Percentiles rank a stretch among this genome's conserved stretches.
These are phyloP conservation scores for Solanum chmielewskii DNA, from an alignment of 257 asterid genomes.

Conservation along the genomic window DNA sequence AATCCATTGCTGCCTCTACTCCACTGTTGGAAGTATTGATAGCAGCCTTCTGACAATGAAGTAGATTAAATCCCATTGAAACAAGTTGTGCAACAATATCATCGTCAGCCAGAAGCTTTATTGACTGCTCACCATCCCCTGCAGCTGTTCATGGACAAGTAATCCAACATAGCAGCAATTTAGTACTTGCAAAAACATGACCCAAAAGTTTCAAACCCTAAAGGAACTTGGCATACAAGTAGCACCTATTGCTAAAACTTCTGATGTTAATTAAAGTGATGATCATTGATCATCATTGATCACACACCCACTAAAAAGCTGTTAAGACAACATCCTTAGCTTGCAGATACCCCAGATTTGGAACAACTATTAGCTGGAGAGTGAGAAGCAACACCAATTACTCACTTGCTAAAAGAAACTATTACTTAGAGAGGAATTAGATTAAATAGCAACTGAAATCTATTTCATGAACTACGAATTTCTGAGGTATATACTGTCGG, in stretches of 20 bases:
- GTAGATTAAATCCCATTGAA: conserved; percentile 76
- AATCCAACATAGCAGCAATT: background rate
- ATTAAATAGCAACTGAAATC: background rate
- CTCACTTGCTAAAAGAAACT: background rate
- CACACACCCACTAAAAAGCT: background rate
- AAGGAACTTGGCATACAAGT: background rate
- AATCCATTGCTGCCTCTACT: conserved; percentile 77
- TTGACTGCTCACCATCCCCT: conserved; percentile 19
- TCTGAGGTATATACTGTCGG: background rate
- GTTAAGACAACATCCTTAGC: background rate
- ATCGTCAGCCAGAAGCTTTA: conserved; percentile 34
- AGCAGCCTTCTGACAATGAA: conserved; percentile 90
- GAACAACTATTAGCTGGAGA: background rate
- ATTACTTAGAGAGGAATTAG: background rate
- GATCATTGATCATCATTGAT: background rate
- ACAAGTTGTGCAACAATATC: conserved; percentile 69
- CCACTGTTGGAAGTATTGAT: conserved; percentile 73
- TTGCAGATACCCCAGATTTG: background rate
- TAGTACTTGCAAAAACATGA: background rate
- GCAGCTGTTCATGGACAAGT: conserved; percentile 29
- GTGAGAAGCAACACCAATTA: background rate
- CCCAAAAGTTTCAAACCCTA: background rate
- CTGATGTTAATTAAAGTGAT: background rate
- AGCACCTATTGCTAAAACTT: background rate
- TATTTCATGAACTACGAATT: background rate